These are phyloP conservation scores for Fusarium sp. DNA, from an alignment of 2,329 filamentous ascomycete species.

Conservation along the genomic window DNA sequence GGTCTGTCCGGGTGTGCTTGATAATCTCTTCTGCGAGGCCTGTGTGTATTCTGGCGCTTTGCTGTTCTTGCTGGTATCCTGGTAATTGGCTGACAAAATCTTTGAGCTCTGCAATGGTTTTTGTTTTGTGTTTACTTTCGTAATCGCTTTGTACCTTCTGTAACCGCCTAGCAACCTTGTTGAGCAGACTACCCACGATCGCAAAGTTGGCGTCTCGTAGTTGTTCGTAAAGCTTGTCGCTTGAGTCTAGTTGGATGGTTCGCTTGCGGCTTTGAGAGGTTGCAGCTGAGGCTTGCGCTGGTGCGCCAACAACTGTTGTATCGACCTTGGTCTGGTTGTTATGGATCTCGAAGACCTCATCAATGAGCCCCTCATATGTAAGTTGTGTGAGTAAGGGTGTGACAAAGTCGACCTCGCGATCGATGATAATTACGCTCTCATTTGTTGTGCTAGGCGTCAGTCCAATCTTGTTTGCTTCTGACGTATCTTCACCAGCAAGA, in stretches of 20 bases:
- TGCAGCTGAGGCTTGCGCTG: constrained; percentile 71
- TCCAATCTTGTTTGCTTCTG: constrained; percentile 71
- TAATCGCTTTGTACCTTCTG: constrained; percentile 87
- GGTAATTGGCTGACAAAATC: constrained; percentile 96
- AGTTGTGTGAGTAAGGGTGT: constrained; percentile 93
- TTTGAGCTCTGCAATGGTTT: constrained; percentile 89
- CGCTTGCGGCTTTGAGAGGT: constrained; percentile 77
- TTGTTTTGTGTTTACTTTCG: constrained; percentile 88
- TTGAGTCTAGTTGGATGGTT: constrained; percentile 89
- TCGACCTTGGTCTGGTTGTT: constrained; percentile 96
- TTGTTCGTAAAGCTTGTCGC: constrained; percentile 88
- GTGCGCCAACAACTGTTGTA: constrained; percentile 85
- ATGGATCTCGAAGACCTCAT: constrained; percentile 91
- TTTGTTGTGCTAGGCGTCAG: constrained; percentile 87
- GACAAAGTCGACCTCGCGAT: constrained; percentile 93
- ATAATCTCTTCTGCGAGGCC: constrained; percentile 95
- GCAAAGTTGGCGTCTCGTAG: constrained; percentile 95
- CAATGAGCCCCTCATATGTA: constrained; percentile 95
- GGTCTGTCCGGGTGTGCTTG: constrained; percentile 89
- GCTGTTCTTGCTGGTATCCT: constrained; percentile 91
- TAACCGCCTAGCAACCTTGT: constrained; percentile 89
- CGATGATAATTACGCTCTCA: constrained; percentile 93
- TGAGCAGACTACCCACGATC: constrained; percentile 88
- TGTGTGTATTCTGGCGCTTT: constrained; percentile 92
- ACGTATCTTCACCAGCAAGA: constrained; percentile 80